Base-by-base conservation (phyloP, 2,329 filamentous ascomycete species). In the Fusarium sambucinum region DNA sequence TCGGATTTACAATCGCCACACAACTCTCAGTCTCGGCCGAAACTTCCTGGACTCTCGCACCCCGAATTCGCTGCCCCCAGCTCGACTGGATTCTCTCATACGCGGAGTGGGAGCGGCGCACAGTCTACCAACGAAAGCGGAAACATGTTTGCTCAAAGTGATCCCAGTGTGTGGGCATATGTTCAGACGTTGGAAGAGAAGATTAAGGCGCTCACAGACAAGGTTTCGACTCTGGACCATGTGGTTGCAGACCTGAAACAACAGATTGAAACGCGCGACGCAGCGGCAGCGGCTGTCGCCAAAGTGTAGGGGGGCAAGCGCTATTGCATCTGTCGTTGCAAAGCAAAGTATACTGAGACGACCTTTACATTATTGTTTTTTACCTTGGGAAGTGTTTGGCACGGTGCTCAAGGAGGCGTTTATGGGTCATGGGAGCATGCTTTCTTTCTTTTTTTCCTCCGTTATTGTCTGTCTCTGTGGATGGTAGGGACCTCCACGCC, bases 141-240 rank as follows among this genome's bases (percentile, higher is more conserved):
- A 64, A 93, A 92, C 71, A 83, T 93, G 63, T 90, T 93, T 76
- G 82, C 87, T 53, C 80, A 85, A 19, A 82, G 82, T 19, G 87
- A 89, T 51, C 83, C 88, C 66, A 89, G 88, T 41, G 81, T 94
- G 11, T 93, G 90, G 90, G 81, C 84, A 6, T 93, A 93, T 73
- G 87, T 94, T 33, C 89, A 92, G 58, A 85, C 84, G 19, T 81
- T 95, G 50, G 92, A 95, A 74, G 86, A 88, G 14, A 80, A 79
- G 63, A 73, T 81, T 48, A 81, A 80, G 64, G 69, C 68, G 30
- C 65, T 81, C 21, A 73, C 75, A 3, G 79, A 81, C 11, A 79
- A 76, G 59, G 74, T 80, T 16, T 55, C 68, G 10, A 69, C 67
- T 45, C 74, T 80, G 19, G 78, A 79, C 38, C 71, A 78, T 23